phyloP scores from a whole-genome alignment of 495 filamentous ascomycete species.

The Penicillium samsonianum region DNA sequence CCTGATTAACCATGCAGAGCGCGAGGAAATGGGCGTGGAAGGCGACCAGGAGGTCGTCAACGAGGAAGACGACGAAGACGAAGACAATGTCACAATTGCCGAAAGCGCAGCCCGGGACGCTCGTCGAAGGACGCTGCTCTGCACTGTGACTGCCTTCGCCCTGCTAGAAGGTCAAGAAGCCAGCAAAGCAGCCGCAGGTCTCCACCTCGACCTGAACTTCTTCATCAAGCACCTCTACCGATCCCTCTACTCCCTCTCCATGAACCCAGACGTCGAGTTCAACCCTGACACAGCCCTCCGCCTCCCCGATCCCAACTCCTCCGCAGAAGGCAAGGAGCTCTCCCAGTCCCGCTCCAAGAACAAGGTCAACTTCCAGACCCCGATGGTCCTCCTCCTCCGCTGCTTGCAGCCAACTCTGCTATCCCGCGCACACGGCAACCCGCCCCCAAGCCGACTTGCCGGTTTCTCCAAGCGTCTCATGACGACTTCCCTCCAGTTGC shows the following conservation, averaged over 20 bases:
- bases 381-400: constrained; percentile 83
- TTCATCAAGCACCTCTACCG: constrained; percentile 93
- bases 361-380: constrained; percentile 91
- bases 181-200: constrained; percentile 59
- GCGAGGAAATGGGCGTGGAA: constrained; percentile 48
- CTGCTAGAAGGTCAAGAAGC: constrained; percentile 86
- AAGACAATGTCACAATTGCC: constrained; percentile 35
- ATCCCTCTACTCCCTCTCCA: constrained; percentile 70
- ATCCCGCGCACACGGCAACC: constrained; percentile 53
- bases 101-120: constrained; percentile 56
- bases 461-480: constrained; percentile 92
- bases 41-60: constrained; percentile 36
- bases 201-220: constrained; percentile 89
- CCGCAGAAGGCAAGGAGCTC: constrained; percentile 24
- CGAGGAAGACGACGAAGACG: constrained; percentile 43
- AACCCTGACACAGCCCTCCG: constrained; percentile 74
- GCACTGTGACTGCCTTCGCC: constrained; percentile 92
- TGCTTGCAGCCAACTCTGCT: constrained; percentile 74
- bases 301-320: constrained; percentile 69
- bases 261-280: constrained; percentile 84
- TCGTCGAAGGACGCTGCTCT: constrained; percentile 85
- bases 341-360: constrained; percentile 39
- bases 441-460: constrained; percentile 75
- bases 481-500: constrained; percentile 79
- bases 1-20: constrained; percentile 70